Percentiles rank a stretch among this genome's conserved stretches.
Conservation (phyloP, 768 basidiomycete genomes). For the Rhizopogon roseolus region DNA sequence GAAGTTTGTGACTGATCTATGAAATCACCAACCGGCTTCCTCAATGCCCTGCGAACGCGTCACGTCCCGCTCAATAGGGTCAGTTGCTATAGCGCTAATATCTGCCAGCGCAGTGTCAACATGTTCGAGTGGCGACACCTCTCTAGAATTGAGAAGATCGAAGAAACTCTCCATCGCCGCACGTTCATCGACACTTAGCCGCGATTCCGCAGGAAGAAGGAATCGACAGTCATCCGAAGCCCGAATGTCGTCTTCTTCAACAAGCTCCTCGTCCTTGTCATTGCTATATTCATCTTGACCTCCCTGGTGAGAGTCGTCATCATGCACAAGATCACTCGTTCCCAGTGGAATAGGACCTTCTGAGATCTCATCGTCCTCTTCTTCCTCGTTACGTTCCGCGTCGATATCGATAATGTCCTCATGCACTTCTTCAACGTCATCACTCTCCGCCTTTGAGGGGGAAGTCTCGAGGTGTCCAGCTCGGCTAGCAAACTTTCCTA, state of each 20-base stretch:
- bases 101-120: not conserved
- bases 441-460: not conserved
- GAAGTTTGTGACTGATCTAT: not conserved
- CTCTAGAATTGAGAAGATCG: not conserved
- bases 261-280: conserved; percentile 9
- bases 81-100: not conserved
- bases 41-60: not conserved
- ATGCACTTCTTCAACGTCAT: conserved; percentile 12
- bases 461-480: conserved; percentile 11
- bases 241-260: conserved; percentile 22
- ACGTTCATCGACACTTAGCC: not conserved
- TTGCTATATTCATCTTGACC: conserved; percentile 4
- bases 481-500: conserved; percentile 15
- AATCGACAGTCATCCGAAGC: not conserved
- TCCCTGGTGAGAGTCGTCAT: not conserved
- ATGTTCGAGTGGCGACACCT: not conserved
- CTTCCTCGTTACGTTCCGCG: conserved; percentile 2
- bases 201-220: not conserved
- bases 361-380: not conserved
- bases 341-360: conserved; percentile 18
- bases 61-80: not conserved
- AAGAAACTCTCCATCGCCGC: conserved; percentile 1
- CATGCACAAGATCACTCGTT: conserved; percentile 22
- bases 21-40: not conserved
- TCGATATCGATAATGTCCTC: conserved; percentile 18